A percentile compares a stretch with the other conserved stretches of the same genome.
Evolutionary conservation across 78 protist species (phyloP).

Genomic region (Dictyostelium citrinum): DNA sequence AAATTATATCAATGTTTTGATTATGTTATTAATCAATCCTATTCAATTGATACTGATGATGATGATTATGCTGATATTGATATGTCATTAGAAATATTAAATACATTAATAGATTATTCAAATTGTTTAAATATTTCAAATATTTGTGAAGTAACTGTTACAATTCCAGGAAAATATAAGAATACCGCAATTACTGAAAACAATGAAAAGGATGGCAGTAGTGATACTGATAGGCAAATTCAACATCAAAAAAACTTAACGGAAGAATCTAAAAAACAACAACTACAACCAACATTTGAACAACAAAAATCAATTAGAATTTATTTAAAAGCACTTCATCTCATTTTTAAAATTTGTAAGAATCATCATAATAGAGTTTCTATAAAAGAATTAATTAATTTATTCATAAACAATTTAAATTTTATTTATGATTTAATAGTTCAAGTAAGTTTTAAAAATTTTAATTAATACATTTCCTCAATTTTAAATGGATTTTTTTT

Average conservation of each 20-base stretch:
- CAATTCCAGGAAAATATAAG: neutral
- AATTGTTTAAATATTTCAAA: neutral
- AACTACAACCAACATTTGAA: neutral
- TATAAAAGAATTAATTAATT: neutral
- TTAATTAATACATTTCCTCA: too few relatives aligned
- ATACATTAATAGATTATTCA: neutral
- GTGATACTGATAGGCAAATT: neutral
- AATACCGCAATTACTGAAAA: neutral
- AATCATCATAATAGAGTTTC: neutral
- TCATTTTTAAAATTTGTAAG: constrained; percentile 4
- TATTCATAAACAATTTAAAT: neutral
- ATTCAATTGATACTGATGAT: neutral
- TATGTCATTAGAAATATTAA: neutral
- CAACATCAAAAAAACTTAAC: neutral
- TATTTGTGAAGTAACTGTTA: neutral
- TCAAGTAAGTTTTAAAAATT: neutral
- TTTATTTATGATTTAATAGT: neutral
- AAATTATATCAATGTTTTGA: neutral
- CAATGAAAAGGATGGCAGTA: neutral
- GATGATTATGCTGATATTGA: neutral
- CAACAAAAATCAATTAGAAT: constrained; percentile 9
- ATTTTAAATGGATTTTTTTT: neutral
- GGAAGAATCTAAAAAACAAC: neutral
- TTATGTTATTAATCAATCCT: neutral
- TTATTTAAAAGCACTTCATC: neutral